Evolutionary conservation across 306 rosid species (phyloP).

Genomic region (Fragaria vesca): DNA sequence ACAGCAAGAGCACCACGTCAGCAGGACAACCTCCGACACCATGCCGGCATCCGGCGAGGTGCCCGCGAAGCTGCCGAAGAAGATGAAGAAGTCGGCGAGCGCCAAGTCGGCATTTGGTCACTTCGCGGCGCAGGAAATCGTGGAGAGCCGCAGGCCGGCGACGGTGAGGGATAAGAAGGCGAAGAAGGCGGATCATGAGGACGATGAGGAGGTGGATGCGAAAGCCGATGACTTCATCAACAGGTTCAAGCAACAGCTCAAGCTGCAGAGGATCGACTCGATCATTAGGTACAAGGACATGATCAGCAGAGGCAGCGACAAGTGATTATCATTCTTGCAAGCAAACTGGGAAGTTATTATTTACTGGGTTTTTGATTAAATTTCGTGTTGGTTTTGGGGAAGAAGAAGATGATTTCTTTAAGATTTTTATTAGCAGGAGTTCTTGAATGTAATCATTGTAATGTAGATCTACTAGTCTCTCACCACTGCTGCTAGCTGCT

Average conservation of each 20-base stretch:
- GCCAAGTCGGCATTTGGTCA: conserved; percentile 58
- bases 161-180: conserved; percentile 50
- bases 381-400: conserved; percentile 24
- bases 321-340: conserved; percentile 9
- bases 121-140: conserved; percentile 56
- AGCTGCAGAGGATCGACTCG: conserved; percentile 79
- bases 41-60: conserved; percentile 60
- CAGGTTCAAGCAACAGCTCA: conserved; percentile 73
- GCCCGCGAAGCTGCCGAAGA: conserved; percentile 54
- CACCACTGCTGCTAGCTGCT: no score
- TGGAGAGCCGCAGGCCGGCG: conserved; percentile 65
- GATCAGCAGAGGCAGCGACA: conserved; percentile 39
- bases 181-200: conserved; percentile 23
- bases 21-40: conserved; percentile 56
- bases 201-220: conserved; percentile 66
- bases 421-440: background rate
- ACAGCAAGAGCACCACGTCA: conserved; percentile 35
- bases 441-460: background rate
- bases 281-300: conserved; percentile 57
- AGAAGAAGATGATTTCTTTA: background rate
- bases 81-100: conserved; percentile 87
- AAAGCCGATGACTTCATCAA: conserved; percentile 87
- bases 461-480: conserved; percentile 12
- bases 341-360: background rate
- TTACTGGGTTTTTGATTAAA: conserved; percentile 12